Percentiles rank a stretch among this genome's conserved stretches.
Conservation (phyloP, 345 rosid genomes). For the Aquilaria yunnanensis region DNA sequence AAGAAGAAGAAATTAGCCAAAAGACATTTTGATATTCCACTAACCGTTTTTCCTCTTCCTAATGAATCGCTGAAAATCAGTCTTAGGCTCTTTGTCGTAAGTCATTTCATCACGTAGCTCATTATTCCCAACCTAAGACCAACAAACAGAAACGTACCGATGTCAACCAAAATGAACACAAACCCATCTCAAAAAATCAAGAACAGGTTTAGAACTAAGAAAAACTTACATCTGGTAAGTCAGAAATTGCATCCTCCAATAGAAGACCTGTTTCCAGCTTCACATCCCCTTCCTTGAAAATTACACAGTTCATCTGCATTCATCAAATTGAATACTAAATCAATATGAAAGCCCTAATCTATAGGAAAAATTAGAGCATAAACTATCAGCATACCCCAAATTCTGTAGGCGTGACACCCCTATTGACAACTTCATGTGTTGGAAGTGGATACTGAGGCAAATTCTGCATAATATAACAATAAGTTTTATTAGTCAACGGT, state of each 20-base stretch:
- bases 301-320: slow-evolving; percentile 37
- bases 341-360: not conserved
- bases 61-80: slow-evolving; percentile 41
- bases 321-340: not conserved
- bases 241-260: slow-evolving; percentile 49
- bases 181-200: not conserved
- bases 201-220: not conserved
- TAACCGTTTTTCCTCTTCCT: slow-evolving; percentile 34
- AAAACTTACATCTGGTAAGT: slow-evolving; percentile 47
- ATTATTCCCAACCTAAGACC: slow-evolving; percentile 33
- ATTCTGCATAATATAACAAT: slow-evolving; percentile 27
- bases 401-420: slow-evolving; percentile 50
- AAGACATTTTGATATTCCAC: not conserved
- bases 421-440: slow-evolving; percentile 57
- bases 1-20: not conserved
- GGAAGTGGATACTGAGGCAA: slow-evolving; percentile 78
- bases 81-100: slow-evolving; percentile 30
- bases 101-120: slow-evolving; percentile 43
- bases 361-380: slow-evolving; percentile 1
- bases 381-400: slow-evolving; percentile 44
- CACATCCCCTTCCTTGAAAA: slow-evolving; percentile 34
- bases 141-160: not conserved
- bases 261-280: slow-evolving; percentile 32
- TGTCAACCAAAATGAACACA: not conserved
- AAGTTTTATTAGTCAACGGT: not conserved